Base-by-base conservation (phyloP, 2,329 filamentous ascomycete genomes). In the Aspergillus novofumigatus region DNA sequence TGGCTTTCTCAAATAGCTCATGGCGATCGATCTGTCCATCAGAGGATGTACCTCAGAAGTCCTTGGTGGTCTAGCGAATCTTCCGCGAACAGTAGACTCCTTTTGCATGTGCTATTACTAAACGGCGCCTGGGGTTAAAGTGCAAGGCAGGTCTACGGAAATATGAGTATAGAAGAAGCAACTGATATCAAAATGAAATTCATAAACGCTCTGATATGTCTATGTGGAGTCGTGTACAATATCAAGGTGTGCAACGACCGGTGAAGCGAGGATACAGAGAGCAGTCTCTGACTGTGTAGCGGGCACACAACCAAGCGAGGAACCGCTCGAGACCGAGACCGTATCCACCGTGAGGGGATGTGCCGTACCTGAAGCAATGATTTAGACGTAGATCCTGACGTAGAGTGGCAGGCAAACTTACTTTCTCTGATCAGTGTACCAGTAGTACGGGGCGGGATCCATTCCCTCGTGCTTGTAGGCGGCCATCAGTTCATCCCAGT, bases 391-490 rank as follows among this genome's bases (percentile, higher is more conserved):
- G 49, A 41, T 45, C 26, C 59, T 20, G 10, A 26, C 21, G 6
- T 55, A 53, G 26, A 35, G 52, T 50, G 10, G 23, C 14, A 52
- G 20, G 4, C 42, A 59, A 59, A 86, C 88, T 81, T 78, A 92
- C 90, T 94, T 96, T 72, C 92, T 83, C 84, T 96, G 92, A 78
- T 97, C 94, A 32, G 92, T 95, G 80, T 97, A 99, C 94, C 94
- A 99, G 83, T 95, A 97, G 79, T 97, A 97, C 49, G 88, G 87
- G 66, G 84, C 84, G 21, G 92, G 86, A 67, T 90, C 86, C 73
- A 97, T 95, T 44, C 88, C 88, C 77, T 97, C 89, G 61, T 88
- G 86, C 76, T 91, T 86, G 74, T 95, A 99, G 1, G 91, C 94
- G 25, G 83, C 87, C 81, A 97, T 87, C 64, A 97, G 80, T 81